Evolutionary conservation across 176 grass and related monocot genomes (phyloP).

Genomic region (Rhipidocladum racemiflorum): DNA sequence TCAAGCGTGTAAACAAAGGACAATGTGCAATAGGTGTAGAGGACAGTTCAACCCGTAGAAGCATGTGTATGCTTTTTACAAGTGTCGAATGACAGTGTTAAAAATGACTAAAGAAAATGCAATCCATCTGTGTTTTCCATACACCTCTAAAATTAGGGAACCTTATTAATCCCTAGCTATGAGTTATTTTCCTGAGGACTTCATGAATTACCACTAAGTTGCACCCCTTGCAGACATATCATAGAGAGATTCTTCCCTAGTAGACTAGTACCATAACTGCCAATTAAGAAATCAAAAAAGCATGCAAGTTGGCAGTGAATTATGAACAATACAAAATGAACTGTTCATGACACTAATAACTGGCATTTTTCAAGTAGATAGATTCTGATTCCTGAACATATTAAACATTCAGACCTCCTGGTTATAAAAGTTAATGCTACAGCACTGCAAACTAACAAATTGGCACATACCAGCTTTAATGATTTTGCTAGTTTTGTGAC

Average conservation of each 20-base stretch:
- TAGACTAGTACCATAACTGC: background rate
- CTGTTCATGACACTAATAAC: slow-evolving; percentile 10
- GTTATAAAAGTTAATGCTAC: background rate
- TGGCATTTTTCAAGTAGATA: slow-evolving; percentile 11
- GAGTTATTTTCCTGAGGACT: background rate
- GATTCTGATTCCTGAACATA: background rate
- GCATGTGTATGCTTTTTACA: background rate
- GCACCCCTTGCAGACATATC: background rate
- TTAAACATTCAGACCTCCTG: background rate
- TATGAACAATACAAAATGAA: background rate
- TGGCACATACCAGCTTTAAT: slow-evolving; percentile 60
- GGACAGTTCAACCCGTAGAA: background rate
- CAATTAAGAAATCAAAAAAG: background rate
- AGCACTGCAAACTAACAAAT: background rate
- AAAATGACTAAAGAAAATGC: background rate
- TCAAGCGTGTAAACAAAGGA: slow-evolving; percentile 14
- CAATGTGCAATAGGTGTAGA: background rate
- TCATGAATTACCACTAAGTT: slow-evolving; percentile 2
- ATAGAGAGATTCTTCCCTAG: background rate
- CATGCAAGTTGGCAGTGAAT: background rate
- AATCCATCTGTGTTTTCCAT: background rate
- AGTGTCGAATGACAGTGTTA: background rate
- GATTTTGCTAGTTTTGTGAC: slow-evolving; percentile 79
- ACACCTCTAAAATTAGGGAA: background rate
- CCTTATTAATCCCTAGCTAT: background rate